phyloP scores from a whole-genome alignment of 805 yeast genomes.

The Diddensiella transvaalensis region DNA sequence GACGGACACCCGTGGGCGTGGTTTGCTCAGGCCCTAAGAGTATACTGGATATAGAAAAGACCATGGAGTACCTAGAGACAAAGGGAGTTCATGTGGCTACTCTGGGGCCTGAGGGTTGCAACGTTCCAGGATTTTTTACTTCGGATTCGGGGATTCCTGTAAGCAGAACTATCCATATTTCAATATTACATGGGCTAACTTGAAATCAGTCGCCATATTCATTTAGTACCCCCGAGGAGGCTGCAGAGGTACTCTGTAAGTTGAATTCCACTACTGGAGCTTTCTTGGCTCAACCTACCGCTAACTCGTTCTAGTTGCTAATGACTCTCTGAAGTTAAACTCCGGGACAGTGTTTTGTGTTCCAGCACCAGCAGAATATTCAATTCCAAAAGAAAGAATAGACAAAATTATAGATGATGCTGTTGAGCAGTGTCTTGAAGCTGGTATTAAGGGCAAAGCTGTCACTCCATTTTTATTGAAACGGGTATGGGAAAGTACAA shows the following conservation, averaged over 20 bases:
- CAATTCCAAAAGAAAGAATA: slow-evolving; percentile 54
- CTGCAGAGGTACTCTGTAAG: slow-evolving; percentile 58
- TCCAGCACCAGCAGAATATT: slow-evolving; percentile 69
- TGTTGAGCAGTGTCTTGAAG: slow-evolving; percentile 47
- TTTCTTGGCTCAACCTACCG: not conserved
- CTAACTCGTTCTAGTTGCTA: slow-evolving; percentile 36
- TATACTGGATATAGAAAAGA: slow-evolving; percentile 72
- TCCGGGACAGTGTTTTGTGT: slow-evolving; percentile 78
- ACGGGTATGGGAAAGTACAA: slow-evolving; percentile 61
- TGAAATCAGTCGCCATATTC: slow-evolving; percentile 58
- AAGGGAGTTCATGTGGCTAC: slow-evolving; percentile 88
- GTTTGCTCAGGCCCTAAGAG: slow-evolving; percentile 91
- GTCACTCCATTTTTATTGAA: slow-evolving; percentile 74
- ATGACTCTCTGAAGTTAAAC: slow-evolving; percentile 45
- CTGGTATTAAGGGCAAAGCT: slow-evolving; percentile 63
- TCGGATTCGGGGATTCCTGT: slow-evolving; percentile 62
- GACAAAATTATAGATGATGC: slow-evolving; percentile 57
- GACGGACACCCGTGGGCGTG: slow-evolving; percentile 81
- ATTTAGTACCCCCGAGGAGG: slow-evolving; percentile 49
- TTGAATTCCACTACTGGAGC: not conserved
- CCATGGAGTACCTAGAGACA: slow-evolving; percentile 84
- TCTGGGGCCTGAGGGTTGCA: slow-evolving; percentile 46
- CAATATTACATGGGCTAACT: no score
- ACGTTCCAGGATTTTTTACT: slow-evolving; percentile 79
- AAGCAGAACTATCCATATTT: slow-evolving; percentile 10